Percentiles rank a stretch among this genome's conserved stretches.
Evolutionary conservation across 495 filamentous ascomycete genomes (phyloP).

Genomic region (Aspergillus homomorphus): DNA sequence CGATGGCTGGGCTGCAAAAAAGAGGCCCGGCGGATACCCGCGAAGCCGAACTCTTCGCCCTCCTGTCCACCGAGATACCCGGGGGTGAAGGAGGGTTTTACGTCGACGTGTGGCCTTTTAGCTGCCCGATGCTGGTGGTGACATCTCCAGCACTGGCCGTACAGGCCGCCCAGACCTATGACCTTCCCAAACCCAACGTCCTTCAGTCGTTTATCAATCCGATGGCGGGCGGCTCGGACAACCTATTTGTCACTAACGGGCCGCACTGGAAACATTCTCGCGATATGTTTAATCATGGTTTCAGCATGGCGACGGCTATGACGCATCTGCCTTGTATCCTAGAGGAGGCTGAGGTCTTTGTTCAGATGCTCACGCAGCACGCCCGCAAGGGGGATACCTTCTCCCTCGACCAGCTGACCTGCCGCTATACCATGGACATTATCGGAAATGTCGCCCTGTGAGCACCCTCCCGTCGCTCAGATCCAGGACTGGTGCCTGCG

Average conservation of each 20-base stretch:
- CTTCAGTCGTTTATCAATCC: conserved; percentile 4
- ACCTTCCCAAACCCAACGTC: conserved; percentile 2
- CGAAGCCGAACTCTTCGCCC: not conserved
- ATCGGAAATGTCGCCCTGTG: conserved; percentile 6
- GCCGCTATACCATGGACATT: conserved; percentile 3
- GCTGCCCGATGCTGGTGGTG: not conserved
- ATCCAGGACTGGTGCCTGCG: not conserved
- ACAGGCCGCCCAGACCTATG: conserved; percentile 3
- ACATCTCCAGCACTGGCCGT: conserved; percentile 2
- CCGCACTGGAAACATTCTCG: not conserved
- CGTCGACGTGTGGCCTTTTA: conserved; percentile 5
- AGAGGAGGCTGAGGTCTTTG: conserved; percentile 1
- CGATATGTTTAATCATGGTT: not conserved
- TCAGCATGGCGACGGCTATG: not conserved
- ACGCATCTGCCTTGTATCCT: not conserved
- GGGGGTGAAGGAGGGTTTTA: conserved; percentile 1
- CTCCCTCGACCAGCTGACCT: not conserved
- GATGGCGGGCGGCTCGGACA: conserved; percentile 4
- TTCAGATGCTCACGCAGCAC: not conserved
- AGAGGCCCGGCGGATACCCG: not conserved
- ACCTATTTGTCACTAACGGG: not conserved
- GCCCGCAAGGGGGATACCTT: not conserved
- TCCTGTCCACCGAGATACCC: not conserved
- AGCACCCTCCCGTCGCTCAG: not conserved
- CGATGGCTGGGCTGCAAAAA: not conserved